phyloP scores from a whole-genome alignment of 1,284 basidiomycete species.

The Ganoderma multipileum region DNA sequence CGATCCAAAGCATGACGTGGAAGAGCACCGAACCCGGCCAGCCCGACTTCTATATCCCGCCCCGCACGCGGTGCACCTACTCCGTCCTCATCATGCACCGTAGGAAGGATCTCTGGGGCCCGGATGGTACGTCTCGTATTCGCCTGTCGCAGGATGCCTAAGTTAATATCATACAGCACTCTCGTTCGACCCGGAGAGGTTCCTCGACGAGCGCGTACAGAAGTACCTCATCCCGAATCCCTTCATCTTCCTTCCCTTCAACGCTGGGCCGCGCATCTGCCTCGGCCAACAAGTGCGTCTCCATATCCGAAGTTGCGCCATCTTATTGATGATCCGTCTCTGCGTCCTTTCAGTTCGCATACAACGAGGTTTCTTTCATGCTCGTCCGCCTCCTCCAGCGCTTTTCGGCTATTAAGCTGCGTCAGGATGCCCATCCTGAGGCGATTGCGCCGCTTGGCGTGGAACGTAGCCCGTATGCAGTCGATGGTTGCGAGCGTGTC shows the following conservation, averaged over 20 bases:
- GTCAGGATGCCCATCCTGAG: slow-evolving; percentile 49
- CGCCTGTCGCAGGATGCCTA: no score
- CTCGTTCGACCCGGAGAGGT: slow-evolving; percentile 54
- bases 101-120: slow-evolving; percentile 69
- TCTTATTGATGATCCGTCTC: no score
- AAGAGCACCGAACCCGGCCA: slow-evolving; percentile 48
- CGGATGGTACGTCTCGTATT: slow-evolving; percentile 57
- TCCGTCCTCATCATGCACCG: slow-evolving; percentile 69
- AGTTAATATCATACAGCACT: slow-evolving; percentile 17
- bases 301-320: no score
- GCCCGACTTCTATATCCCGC: slow-evolving; percentile 61
- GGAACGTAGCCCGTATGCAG: slow-evolving; percentile 31
- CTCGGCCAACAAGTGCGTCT: slow-evolving; percentile 50
- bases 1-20: slow-evolving; percentile 52
- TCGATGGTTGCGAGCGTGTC: slow-evolving; percentile 55
- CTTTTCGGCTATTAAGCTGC: slow-evolving; percentile 52
- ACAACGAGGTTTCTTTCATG: slow-evolving; percentile 74
- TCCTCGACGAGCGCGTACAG: slow-evolving; percentile 46
- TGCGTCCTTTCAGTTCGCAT: slow-evolving; percentile 61
- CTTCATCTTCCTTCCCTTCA: slow-evolving; percentile 57
- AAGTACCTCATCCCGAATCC: slow-evolving; percentile 48
- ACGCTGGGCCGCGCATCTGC: slow-evolving; percentile 55
- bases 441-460: slow-evolving; percentile 31
- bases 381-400: slow-evolving; percentile 68
- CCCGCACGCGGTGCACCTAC: slow-evolving; percentile 53